Conservation (phyloP, 306 rosid species). For the Castanea crenata region DNA sequence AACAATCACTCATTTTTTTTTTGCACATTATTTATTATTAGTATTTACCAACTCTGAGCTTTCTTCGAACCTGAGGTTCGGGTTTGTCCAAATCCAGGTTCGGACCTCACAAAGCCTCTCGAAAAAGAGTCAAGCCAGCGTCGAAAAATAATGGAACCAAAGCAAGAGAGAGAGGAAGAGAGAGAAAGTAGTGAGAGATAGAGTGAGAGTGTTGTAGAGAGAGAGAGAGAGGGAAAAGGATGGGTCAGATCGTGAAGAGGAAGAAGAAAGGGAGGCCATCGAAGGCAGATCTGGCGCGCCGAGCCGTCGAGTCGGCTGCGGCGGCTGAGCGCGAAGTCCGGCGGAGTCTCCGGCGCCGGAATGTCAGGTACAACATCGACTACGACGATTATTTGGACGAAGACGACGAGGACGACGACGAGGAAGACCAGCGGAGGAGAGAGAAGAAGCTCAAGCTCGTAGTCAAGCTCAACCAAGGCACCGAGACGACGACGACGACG, state of each 20-base stretch:
- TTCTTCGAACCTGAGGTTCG: constrained; percentile 39
- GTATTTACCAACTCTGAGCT: background rate
- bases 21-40: background rate
- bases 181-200: constrained; percentile 15
- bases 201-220: constrained; percentile 17
- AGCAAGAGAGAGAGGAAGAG: constrained; percentile 36
- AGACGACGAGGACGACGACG: constrained; percentile 70
- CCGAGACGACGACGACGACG: constrained; percentile 10
- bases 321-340: constrained; percentile 47
- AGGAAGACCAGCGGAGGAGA: constrained; percentile 64
- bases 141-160: constrained; percentile 68
- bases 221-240: constrained; percentile 23
- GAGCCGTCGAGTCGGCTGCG: constrained; percentile 49
- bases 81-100: constrained; percentile 20
- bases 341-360: constrained; percentile 86
- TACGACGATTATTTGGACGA: constrained; percentile 78
- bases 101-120: constrained; percentile 50
- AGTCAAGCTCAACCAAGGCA: constrained; percentile 65
- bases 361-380: constrained; percentile 86
- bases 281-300: constrained; percentile 94
- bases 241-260: constrained; percentile 99
- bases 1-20: no score
- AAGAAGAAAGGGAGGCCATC: constrained; percentile 99
- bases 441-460: constrained; percentile 93
- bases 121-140: constrained; percentile 43